Evolutionary conservation across 306 rosid species (phyloP), one percentile per base, ranked within the genome.

Genomic region (Vigna radiata): DNA sequence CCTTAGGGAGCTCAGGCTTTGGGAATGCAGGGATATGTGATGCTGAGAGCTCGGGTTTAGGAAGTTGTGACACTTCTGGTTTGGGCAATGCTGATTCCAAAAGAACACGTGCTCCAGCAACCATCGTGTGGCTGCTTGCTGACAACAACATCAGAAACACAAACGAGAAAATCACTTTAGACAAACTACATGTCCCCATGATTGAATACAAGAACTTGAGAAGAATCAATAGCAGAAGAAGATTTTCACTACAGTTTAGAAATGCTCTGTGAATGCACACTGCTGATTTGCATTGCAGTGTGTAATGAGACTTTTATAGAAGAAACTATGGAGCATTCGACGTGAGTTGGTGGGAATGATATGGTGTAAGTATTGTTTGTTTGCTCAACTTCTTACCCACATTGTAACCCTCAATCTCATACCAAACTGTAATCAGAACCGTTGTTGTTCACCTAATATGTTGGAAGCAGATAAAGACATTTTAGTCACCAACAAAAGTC

Each of bases 51-150:
- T 14, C 7, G 5, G 49, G 52, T 47, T 47, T 47, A 0, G 52
- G 17, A 47, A 47, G 52, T 47, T 47, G 17, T 47, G 52, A 1
- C 52, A 47, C n/a, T 47, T 47, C 52, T 46, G 49, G 49, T 13
- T 46, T 13, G 13, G 49, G 2, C 55, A 16, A 49, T 15, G 19
- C 16, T 49, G 55, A 6, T 49, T 49, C 36, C 1, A 52, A 46
- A 47, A 85, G 88, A 73, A 58, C 23, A 19, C 87, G 87, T 8
- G 85, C 85, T 37, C 76, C 88, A 0, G 11, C 43, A 43, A 75
- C 75, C 54, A 70, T 27, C 18, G 64, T 62, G 17, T 29, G 33
- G 25, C 33, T 77, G 21, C 25, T 75, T 55, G 73, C 14, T 33
- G 52, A 47, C 12, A 72, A 23, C 8, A 76, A 25, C 12, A 67